These are phyloP conservation scores for Paraphaeosphaeria minitans DNA, from an alignment of 2,329 filamentous ascomycete genomes.

Conservation along the genomic window DNA sequence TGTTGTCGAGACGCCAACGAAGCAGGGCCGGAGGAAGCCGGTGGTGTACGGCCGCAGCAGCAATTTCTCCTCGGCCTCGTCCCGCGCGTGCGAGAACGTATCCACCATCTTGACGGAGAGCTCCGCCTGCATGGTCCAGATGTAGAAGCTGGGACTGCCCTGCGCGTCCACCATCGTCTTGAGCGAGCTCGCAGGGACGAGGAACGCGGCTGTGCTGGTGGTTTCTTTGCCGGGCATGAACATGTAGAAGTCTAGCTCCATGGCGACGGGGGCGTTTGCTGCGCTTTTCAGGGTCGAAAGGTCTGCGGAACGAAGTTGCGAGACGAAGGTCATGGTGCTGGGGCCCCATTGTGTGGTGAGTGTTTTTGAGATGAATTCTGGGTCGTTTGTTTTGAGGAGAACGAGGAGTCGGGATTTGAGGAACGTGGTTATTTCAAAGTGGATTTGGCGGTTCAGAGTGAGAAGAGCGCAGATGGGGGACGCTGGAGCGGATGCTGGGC, in stretches of 20 bases:
- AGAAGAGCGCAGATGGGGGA: slow-evolving; percentile 13
- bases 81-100: slow-evolving; percentile 5
- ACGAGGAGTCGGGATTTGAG: slow-evolving; percentile 7
- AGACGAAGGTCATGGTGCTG: slow-evolving; percentile 6
- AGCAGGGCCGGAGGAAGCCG: background rate
- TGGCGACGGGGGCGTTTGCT: slow-evolving; percentile 9
- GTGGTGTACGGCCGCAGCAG: slow-evolving; percentile 4
- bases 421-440: slow-evolving; percentile 7
- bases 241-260: slow-evolving; percentile 12
- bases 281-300: background rate
- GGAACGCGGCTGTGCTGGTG: slow-evolving; percentile 1
- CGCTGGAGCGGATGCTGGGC: slow-evolving; percentile 8
- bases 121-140: background rate
- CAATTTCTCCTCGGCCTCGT: slow-evolving; percentile 7
- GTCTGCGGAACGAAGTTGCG: slow-evolving; percentile 11
- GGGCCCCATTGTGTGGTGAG: background rate
- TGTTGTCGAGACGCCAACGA: background rate
- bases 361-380: background rate
- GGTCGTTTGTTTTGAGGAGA: slow-evolving; percentile 12
- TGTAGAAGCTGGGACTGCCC: background rate
- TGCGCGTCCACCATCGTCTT: background rate
- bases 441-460: slow-evolving; percentile 8
- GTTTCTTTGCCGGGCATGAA: background rate
- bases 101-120: slow-evolving; percentile 4
- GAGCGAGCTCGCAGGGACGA: slow-evolving; percentile 7